Percentiles rank a stretch among this genome's conserved stretches.
These are phyloP conservation scores for Crithidia brevicula DNA, from an alignment of 208 protist species.

Conservation along the genomic window DNA sequence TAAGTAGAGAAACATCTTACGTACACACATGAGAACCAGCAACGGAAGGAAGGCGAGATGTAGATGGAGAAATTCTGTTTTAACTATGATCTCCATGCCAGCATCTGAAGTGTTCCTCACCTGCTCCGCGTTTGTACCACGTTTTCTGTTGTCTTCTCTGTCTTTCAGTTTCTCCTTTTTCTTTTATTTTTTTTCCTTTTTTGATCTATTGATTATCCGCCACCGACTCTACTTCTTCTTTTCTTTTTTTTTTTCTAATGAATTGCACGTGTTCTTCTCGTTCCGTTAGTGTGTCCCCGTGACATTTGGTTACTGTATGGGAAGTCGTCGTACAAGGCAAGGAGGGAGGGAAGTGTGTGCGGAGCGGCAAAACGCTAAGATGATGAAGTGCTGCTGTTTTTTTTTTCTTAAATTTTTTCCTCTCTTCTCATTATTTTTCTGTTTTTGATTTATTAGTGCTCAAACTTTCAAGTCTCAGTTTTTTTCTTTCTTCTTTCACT, in stretches of 20 bases:
- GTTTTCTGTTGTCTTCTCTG: constrained; percentile 9
- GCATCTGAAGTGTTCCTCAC: constrained; percentile 14
- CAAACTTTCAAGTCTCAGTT: neutral
- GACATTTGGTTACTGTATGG: too few relatives aligned
- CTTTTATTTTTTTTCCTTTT: neutral
- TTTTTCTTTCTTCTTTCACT: neutral
- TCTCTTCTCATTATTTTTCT: neutral
- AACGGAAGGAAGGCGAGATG: constrained; percentile 9
- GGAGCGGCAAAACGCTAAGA: too few relatives aligned
- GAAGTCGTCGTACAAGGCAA: too few relatives aligned
- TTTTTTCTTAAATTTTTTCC: neutral
- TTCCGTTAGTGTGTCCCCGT: too few relatives aligned
- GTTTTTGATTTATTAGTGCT: neutral
- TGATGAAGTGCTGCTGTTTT: neutral
- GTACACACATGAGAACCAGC: too few relatives aligned
- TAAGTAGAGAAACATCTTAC: neutral
- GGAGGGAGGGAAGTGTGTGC: too few relatives aligned
- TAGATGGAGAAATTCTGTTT: neutral
- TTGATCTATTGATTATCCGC: too few relatives aligned
- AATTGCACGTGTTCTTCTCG: too few relatives aligned
- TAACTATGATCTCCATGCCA: neutral
- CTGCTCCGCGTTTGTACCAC: neutral
- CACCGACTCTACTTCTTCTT: neutral
- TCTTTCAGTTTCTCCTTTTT: neutral
- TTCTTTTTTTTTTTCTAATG: neutral